Conservation (phyloP, 192 early-diverging fungal genomes). For the Umbelopsis vinacea region DNA sequence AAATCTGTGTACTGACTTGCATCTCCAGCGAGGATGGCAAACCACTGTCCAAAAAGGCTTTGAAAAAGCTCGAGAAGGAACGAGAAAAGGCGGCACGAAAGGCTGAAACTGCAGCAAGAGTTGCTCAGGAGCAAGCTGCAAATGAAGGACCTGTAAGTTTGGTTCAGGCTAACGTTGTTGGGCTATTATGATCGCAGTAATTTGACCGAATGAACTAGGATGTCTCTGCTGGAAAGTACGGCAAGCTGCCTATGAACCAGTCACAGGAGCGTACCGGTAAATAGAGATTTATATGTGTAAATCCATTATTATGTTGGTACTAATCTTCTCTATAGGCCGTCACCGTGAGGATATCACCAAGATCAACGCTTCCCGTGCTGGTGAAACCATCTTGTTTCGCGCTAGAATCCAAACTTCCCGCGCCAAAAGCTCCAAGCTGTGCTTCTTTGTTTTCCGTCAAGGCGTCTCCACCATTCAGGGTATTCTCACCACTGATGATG, state of each 20-base stretch:
- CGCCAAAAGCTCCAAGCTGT: slow-evolving; percentile 81
- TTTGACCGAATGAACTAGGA: slow-evolving; percentile 52
- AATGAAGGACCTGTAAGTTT: slow-evolving; percentile 51
- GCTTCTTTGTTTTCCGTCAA: slow-evolving; percentile 92
- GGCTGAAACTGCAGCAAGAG: slow-evolving; percentile 63
- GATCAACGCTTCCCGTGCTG: slow-evolving; percentile 65
- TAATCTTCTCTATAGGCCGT: slow-evolving; percentile 44
- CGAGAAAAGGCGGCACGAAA: slow-evolving; percentile 82
- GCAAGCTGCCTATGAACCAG: slow-evolving; percentile 85
- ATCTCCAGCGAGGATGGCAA: slow-evolving; percentile 75
- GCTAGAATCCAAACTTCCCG: slow-evolving; percentile 92
- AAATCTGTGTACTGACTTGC: neutral
- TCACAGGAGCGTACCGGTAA: slow-evolving; percentile 76
- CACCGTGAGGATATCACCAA: slow-evolving; percentile 68
- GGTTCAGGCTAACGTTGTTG: neutral
- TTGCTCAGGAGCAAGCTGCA: slow-evolving; percentile 74
- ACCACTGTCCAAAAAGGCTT: slow-evolving; percentile 86
- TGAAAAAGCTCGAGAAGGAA: slow-evolving; percentile 95
- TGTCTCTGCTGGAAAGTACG: slow-evolving; percentile 84
- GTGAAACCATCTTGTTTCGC: slow-evolving; percentile 80
- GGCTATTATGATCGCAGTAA: neutral
- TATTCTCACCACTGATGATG: slow-evolving; percentile 72
- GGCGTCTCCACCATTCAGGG: slow-evolving; percentile 88
- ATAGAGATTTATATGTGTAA: neutral
- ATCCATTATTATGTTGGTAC: neutral